A percentile compares a stretch with the other conserved stretches of the same genome.
These are phyloP conservation scores for Panellus pusillus DNA, from an alignment of 768 basidiomycete species.

Conservation along the genomic window DNA sequence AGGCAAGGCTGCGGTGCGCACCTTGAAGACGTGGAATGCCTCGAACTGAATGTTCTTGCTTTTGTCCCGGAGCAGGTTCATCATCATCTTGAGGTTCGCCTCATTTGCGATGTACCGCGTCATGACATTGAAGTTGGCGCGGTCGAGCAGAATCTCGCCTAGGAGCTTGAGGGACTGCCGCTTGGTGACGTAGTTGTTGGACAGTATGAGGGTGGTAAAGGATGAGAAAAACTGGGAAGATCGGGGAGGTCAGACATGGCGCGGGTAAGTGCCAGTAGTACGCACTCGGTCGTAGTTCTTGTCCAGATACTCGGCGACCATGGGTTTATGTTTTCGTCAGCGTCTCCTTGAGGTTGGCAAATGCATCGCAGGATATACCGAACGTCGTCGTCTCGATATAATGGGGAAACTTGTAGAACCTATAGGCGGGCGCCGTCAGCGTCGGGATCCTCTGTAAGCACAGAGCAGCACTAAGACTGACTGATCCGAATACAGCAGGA, in stretches of 20 bases:
- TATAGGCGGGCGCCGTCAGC: slow-evolving; percentile 30
- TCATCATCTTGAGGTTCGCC: slow-evolving; percentile 99
- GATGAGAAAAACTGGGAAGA: slow-evolving; percentile 85
- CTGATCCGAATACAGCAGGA: slow-evolving; percentile 92
- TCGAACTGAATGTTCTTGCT: slow-evolving; percentile 99
- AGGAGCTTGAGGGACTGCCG: slow-evolving; percentile 97
- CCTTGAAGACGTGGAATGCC: slow-evolving; percentile 99
- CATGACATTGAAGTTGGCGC: slow-evolving; percentile 98
- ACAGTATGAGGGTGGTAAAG: slow-evolving; percentile 90
- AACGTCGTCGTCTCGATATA: slow-evolving; percentile 98
- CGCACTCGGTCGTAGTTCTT: slow-evolving; percentile 94
- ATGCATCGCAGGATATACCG: slow-evolving; percentile 97
- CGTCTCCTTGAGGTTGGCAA: slow-evolving; percentile 96
- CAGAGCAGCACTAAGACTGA: slow-evolving; percentile 45
- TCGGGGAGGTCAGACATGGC: slow-evolving; percentile 13
- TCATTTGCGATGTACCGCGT: slow-evolving; percentile 95
- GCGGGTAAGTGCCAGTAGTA: neutral
- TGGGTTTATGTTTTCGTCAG: slow-evolving; percentile 95
- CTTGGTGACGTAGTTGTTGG: slow-evolving; percentile 98
- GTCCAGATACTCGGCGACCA: slow-evolving; percentile 97
- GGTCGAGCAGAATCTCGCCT: slow-evolving; percentile 95
- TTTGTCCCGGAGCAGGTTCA: slow-evolving; percentile 97
- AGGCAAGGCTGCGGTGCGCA: slow-evolving; percentile 31
- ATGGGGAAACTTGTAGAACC: slow-evolving; percentile 95
- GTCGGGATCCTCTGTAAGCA: slow-evolving; percentile 7